Percentiles rank a stretch among this genome's conserved stretches.
phyloP scores from a whole-genome alignment of 495 filamentous ascomycete species.

The Cercophora scortea region DNA sequence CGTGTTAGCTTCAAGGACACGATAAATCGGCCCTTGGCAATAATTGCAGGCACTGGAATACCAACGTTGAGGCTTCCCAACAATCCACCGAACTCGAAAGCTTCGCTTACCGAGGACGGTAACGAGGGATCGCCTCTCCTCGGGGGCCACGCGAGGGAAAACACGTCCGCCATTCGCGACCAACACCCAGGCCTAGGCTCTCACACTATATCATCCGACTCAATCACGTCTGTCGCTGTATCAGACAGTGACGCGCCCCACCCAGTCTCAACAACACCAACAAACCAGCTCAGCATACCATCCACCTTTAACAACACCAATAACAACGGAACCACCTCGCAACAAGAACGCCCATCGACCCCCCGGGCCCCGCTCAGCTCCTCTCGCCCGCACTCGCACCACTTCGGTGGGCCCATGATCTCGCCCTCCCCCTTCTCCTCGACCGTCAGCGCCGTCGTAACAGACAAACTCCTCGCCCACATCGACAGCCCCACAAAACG shows the following conservation, averaged over 20 bases:
- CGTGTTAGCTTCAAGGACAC: constrained; percentile 26
- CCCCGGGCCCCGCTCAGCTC: constrained; percentile 16
- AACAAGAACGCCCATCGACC: constrained; percentile 9
- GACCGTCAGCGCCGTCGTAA: constrained; percentile 38
- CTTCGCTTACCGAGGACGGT: constrained; percentile 1
- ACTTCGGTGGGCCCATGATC: constrained; percentile 30
- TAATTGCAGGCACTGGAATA: constrained; percentile 11
- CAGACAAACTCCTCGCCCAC: constrained; percentile 32
- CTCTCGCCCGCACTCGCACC: constrained; percentile 24
- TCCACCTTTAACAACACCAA: constrained; percentile 5
- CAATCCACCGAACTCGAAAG: constrained; percentile 4
- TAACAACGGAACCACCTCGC: neutral
- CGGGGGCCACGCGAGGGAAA: constrained; percentile 24
- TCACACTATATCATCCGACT: constrained; percentile 30
- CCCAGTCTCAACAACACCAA: neutral
- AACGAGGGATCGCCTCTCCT: constrained; percentile 21
- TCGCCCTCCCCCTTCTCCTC: constrained; percentile 42
- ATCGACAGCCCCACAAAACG: constrained; percentile 19
- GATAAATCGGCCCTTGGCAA: constrained; percentile 12
- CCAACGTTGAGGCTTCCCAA: constrained; percentile 10
- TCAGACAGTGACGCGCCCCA: constrained; percentile 12
- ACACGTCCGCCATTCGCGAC: constrained; percentile 5
- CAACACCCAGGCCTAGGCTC: constrained; percentile 20
- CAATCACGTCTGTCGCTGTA: constrained; percentile 21
- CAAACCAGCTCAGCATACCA: neutral